Percentiles rank a stretch among this genome's conserved stretches.
Conservation (phyloP, 1,284 basidiomycete genomes). For the Marasmius oreades region DNA sequence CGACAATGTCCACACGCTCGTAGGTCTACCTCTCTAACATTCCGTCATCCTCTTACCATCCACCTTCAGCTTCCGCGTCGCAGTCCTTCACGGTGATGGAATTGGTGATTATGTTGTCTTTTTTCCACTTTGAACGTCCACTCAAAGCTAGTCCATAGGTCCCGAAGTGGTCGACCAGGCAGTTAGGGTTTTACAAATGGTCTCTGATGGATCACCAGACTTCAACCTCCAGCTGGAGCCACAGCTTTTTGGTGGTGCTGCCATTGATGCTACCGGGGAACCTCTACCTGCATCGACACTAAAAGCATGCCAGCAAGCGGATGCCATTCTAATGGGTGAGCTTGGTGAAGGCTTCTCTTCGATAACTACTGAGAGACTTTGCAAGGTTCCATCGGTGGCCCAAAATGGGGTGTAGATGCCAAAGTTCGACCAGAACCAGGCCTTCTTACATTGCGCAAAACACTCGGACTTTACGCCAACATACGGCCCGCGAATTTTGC, state of each 20-base stretch:
- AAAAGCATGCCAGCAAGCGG: slow-evolving; percentile 82
- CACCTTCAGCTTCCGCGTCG: slow-evolving; percentile 71
- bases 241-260: slow-evolving; percentile 89
- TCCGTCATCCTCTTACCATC: neutral
- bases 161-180: slow-evolving; percentile 95
- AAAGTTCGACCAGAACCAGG: slow-evolving; percentile 96
- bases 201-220: slow-evolving; percentile 61
- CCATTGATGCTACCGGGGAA: slow-evolving; percentile 85
- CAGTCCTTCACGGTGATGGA: slow-evolving; percentile 92
- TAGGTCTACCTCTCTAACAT: slow-evolving; percentile 19
- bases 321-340: slow-evolving; percentile 90
- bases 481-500: slow-evolving; percentile 96
- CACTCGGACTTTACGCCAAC: slow-evolving; percentile 94
- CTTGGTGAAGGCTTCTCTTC: no score
- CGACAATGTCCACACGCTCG: slow-evolving; percentile 39
- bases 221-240: slow-evolving; percentile 74
- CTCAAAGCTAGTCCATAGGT: slow-evolving; percentile 44
- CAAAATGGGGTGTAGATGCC: slow-evolving; percentile 94
- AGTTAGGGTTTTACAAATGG: slow-evolving; percentile 75
- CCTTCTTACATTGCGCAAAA: slow-evolving; percentile 89
- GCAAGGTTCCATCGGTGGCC: slow-evolving; percentile 95
- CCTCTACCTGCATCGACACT: slow-evolving; percentile 87
- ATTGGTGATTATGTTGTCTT: slow-evolving; percentile 61
- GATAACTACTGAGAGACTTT: no score
- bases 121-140: slow-evolving; percentile 8